Evolutionary conservation across 768 basidiomycete genomes (phyloP), one percentile per base, ranked within the genome.

Genomic region (Podaxis sp.): DNA sequence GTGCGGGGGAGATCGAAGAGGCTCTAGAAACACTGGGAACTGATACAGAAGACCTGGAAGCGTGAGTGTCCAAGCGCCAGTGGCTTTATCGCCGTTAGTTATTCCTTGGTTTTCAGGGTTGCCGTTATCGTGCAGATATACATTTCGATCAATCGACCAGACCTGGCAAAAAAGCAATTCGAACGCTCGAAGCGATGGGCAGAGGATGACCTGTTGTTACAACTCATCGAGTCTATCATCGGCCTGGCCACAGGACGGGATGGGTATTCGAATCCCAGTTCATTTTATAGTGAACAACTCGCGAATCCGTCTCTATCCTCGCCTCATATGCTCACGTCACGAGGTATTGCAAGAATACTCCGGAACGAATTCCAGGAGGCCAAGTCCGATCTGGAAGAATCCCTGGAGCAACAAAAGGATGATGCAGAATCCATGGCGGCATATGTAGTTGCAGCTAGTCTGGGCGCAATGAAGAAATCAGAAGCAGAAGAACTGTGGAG

Each of bases 191-290:
- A 94, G 74, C 84, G 82, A 57, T 92, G 88, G 81, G 91, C 91
- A 6, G 94, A 95, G 71, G 95, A 97, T 72, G 90, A 94, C 69
- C 83, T 94, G 17, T 82, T 98, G 40, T 79, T 98, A 19, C 94
- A 96, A 71, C 83, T 89, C 66, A 93, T 95, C 63, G 95, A 98
- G 77, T 89, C 94, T 13, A 86, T 82, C 22, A 87, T 93, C 61
- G 86, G 88, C 29, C 81, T 94, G 57, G 85, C 85, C 36, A 89
- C 90, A 3, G 90, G 89, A 8, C 86, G 85, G 64, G 91, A 92
- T 66, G 80, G 79, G 50, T 90, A 90, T 70, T 70, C 77, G 36
- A 82, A 80, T 57, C 66, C 80, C 12, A 74, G 71, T 61, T 82
- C 83, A 11, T 93, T 93, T 76, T 94, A 90, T 73, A 89, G 88